Evolutionary conservation across 2,329 filamentous ascomycete genomes (phyloP), one percentile per base, ranked within the genome.

Genomic region (Zasmidium angulare): DNA sequence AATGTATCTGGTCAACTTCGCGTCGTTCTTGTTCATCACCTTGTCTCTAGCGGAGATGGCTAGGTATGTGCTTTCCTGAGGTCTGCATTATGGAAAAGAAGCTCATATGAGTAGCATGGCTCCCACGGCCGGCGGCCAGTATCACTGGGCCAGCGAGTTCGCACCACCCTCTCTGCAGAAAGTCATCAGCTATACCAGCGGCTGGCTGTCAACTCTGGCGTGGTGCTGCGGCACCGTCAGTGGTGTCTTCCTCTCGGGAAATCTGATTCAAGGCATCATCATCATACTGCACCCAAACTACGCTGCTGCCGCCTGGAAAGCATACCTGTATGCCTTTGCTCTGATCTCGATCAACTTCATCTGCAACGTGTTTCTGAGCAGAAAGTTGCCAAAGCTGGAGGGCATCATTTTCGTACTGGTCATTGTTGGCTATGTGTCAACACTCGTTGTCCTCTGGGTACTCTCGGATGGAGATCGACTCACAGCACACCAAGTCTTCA

Each of bases 181-280:
- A 26, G 49, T 65, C 12, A 56, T 72, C 7, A 69, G 65, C 49
- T 73, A 73, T 56, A 53, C 68, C 20, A 63, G 63, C 11, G 70
- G 80, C 6, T 83, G 80, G 80, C 78, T 81, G 69, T 78, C 77
- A 0, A 77, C 77, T 0, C 64, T 82, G 7, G 77, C 76, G 10
- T 82, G 79, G 79, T 79, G 81, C 63, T 77, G 78, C 9, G 78
- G 77, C 11, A 75, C 75, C 22, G 79, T 79, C 12, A 78, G 76
- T 2, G 79, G 78, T 2, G 75, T 76, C 0, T 81, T 79, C 62
- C 72, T 81, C 9, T 21, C 55, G 3, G 56, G 50, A 19, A 58
- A 58, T 21, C 50, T 54, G 10, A 54, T 58, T 9, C 54, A 40
- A 43, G 54, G 43, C 19, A 19, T 58, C 22, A 53, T 53, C 50